A percentile compares a stretch with the other conserved stretches of the same genome.
Conservation (phyloP, 2,329 filamentous ascomycete species). For the Aspergillus versicolor region DNA sequence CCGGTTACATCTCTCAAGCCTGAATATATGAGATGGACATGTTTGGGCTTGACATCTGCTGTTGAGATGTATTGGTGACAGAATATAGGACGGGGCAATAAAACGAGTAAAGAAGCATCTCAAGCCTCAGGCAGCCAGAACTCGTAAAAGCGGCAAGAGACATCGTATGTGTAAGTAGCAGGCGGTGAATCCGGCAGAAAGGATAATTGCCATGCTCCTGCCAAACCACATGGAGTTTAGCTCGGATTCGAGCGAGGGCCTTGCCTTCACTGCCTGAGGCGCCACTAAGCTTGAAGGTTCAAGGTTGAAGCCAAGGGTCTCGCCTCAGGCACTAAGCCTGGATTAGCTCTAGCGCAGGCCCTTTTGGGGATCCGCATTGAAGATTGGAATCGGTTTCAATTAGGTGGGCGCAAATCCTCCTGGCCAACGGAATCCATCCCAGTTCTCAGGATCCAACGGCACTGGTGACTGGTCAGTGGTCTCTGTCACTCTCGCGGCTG, state of each 20-base stretch:
- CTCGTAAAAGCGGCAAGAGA: too few relatives aligned
- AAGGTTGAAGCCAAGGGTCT: background rate
- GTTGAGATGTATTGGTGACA: too few relatives aligned
- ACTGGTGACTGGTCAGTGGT: background rate
- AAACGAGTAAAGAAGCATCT: too few relatives aligned
- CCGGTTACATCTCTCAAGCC: too few relatives aligned
- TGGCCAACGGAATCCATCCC: conserved; percentile 17
- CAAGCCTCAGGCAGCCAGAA: too few relatives aligned
- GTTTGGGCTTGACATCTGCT: too few relatives aligned
- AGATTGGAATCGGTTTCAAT: conserved; percentile 10
- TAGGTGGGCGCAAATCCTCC: conserved; percentile 12
- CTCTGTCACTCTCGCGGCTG: background rate
- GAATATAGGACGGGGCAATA: too few relatives aligned
- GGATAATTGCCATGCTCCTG: background rate
- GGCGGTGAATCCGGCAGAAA: too few relatives aligned
- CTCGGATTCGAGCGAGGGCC: background rate
- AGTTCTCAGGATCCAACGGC: background rate
- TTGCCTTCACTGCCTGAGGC: conserved; percentile 12
- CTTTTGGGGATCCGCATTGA: conserved; percentile 9
- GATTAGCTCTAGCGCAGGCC: conserved; percentile 14
- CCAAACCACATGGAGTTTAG: background rate
- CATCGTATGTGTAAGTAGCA: too few relatives aligned
- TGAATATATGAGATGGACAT: too few relatives aligned
- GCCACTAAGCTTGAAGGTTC: background rate
- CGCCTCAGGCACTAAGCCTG: conserved; percentile 17